Evolutionary conservation across 495 filamentous ascomycete genomes (phyloP), one percentile per base, ranked within the genome.

Genomic region (Amniculicola lignicola): DNA sequence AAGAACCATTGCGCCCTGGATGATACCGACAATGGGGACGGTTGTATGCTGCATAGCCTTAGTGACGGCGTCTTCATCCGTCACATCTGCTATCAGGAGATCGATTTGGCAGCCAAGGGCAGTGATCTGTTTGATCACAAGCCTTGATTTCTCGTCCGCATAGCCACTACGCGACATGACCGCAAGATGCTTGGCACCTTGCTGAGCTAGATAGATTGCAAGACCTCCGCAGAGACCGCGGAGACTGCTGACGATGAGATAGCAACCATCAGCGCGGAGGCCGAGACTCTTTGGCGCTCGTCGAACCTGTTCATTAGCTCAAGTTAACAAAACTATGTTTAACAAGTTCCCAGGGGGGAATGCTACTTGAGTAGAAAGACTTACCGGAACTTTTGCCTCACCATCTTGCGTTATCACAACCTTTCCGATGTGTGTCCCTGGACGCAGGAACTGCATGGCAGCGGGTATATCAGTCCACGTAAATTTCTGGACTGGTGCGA

Each of bases 1-100:
- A 4, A 51, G 47, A 3, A 51, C 47, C 29, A 51, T 38, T 10
- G 29, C 29, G 4, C 14, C 29, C 19, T 51, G 47, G 15, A 51
- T 16, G 23, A 51, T 23, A 11, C 47, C 47, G 4, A 4, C 10
- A 6, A 51, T 19, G 11, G 47, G 47, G 12, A 33, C 12, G 11
- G 43, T 2, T 9, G 6, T 25, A n/a, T 27, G 9, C 7, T n/a
- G 9, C 7, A 4, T 2, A 10, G 43, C 4, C 9, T n/a, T 2
- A 27, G 6, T 11, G 12, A 16, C 27, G 12, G 14, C 9, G 9
- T 7, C n/a, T 35, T 37, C 31, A n/a, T 33, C n/a, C 7, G 29
- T 33, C 7, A 33, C 29, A 33, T 33, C 29, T 7, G 7, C 29
- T n/a, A 7, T 33, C n/a, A 33, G 7, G 7, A 33, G 29, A 33